A percentile compares a stretch with the other conserved stretches of the same genome.
These are phyloP conservation scores for Anacardium occidentale DNA, from an alignment of 345 rosid species.

Conservation along the genomic window DNA sequence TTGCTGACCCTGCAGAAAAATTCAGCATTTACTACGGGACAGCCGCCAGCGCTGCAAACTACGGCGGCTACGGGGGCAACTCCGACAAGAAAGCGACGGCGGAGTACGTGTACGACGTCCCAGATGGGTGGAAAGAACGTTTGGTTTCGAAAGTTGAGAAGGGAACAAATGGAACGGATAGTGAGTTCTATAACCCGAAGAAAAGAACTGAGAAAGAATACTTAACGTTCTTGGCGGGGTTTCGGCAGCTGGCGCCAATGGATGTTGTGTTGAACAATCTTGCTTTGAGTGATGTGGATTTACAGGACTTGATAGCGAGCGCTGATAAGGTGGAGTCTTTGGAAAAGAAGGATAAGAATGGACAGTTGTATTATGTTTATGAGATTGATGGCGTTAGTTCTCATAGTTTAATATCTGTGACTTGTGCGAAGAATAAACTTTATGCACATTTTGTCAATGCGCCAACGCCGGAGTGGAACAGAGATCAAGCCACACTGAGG, in stretches of 20 bases:
- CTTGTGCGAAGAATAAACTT: conserved; percentile 84
- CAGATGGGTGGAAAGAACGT: conserved; percentile 90
- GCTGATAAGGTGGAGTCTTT: conserved; percentile 62
- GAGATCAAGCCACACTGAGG: conserved; percentile 68
- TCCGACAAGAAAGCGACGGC: conserved; percentile 87
- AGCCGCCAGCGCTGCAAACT: conserved; percentile 93
- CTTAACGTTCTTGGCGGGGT: conserved; percentile 76
- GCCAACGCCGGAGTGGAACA: conserved; percentile 78
- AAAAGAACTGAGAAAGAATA: conserved; percentile 83
- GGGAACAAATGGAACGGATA: conserved; percentile 89
- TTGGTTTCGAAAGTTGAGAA: conserved; percentile 90
- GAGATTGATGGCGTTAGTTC: conserved; percentile 72
- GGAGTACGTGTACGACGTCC: conserved; percentile 87
- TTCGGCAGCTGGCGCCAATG: conserved; percentile 70
- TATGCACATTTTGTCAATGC: conserved; percentile 93
- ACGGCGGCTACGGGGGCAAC: conserved; percentile 88
- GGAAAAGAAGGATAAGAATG: conserved; percentile 63
- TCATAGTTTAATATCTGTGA: conserved; percentile 77
- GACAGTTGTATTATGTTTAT: conserved; percentile 73
- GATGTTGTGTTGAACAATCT: conserved; percentile 74
- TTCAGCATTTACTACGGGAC: conserved; percentile 82
- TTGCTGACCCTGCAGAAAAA: conserved; percentile 38
- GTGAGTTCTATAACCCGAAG: conserved; percentile 86
- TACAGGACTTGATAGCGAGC: conserved; percentile 78
- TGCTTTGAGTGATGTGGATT: conserved; percentile 75